These are phyloP conservation scores for Exserohilum rostratum DNA, from an alignment of 2,329 filamentous ascomycete genomes.

Conservation along the genomic window DNA sequence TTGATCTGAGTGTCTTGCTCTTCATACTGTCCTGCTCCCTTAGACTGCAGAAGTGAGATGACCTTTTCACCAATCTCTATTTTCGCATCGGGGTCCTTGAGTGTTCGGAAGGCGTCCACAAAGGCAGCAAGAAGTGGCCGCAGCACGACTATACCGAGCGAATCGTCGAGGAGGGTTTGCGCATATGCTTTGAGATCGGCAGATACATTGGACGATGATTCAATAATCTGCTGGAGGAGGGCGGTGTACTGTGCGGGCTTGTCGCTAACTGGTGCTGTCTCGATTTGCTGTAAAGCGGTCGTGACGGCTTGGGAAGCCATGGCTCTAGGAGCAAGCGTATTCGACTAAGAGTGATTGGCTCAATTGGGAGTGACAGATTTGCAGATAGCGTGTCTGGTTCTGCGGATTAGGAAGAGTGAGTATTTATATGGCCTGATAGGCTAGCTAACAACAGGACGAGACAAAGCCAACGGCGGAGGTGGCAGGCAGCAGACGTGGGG, in stretches of 20 bases:
- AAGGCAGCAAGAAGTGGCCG: conserved; percentile 73
- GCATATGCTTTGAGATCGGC: conserved; percentile 72
- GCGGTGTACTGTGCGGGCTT: conserved; percentile 63
- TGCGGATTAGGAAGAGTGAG: too few species aligned
- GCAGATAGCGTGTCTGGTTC: not conserved
- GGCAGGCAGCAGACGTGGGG: conserved; percentile 19
- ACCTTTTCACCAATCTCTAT: conserved; percentile 78
- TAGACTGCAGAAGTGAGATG: conserved; percentile 69
- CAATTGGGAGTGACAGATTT: not conserved
- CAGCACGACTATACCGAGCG: conserved; percentile 76
- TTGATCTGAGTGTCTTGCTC: conserved; percentile 83
- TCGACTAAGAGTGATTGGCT: not conserved
- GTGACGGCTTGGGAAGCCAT: conserved; percentile 60
- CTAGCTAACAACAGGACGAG: not conserved
- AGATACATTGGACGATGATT: conserved; percentile 55
- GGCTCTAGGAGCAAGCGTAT: conserved; percentile 2
- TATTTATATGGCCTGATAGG: not conserved
- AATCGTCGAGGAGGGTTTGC: conserved; percentile 69
- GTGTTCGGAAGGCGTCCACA: conserved; percentile 64
- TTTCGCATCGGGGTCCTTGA: conserved; percentile 69
- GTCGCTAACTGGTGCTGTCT: conserved; percentile 54
- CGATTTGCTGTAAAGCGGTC: conserved; percentile 57
- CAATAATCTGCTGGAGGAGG: conserved; percentile 63
- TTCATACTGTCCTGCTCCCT: conserved; percentile 73
- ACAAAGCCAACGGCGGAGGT: not conserved